Base-by-base conservation (phyloP, 2,329 filamentous ascomycete genomes). In the Colletotrichum sp. region DNA sequence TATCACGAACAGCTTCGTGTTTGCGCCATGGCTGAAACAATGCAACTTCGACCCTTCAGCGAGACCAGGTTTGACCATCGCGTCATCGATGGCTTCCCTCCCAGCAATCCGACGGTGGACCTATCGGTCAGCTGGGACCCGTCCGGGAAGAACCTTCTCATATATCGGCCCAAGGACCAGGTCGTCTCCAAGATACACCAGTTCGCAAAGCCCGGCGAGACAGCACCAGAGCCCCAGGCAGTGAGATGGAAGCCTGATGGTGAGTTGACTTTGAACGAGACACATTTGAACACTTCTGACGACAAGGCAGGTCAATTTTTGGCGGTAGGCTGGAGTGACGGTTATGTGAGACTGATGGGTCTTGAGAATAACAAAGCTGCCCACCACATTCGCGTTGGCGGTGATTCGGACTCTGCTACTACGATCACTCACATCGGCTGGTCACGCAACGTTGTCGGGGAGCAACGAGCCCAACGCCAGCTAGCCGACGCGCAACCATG, bases 61-160 rank as follows among this genome's bases (percentile, higher is more conserved):
- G 89, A 92, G 81, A 92, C 90, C 78, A 86, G 87, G 78, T 88
- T 93, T 76, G 87, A 90, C 66, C 85, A 88, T 61, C 87, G 88
- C 28, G 88, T 92, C 26, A 87, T 90, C 48, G 85, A 88, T 43
- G 86, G 88, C 62, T 89, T 94, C 66, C 88, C 96, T 38, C 89
- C 92, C 30, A 95, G 94, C 84, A 98, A 95, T 83, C 95, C 96
- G 18, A 94, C 93, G 10, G 94, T 98, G 87, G 95, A 98, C 84
- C 89, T 98, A 61, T 89, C 94, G n/a, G 93, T 93, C 7, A 89
- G 96, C 14, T 86, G 86, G 83, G 94, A 94, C 14, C 91, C 89
- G n/a, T 88, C 89, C 18, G 90, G 92, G 75, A 92, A 92, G 64
- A 92, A 92, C 65, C 87, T 98, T 21, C 89, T 94, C 78, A 92